Evolutionary conservation across 2,329 filamentous ascomycete genomes (phyloP).

Genomic region (Epichloe sibirici): DNA sequence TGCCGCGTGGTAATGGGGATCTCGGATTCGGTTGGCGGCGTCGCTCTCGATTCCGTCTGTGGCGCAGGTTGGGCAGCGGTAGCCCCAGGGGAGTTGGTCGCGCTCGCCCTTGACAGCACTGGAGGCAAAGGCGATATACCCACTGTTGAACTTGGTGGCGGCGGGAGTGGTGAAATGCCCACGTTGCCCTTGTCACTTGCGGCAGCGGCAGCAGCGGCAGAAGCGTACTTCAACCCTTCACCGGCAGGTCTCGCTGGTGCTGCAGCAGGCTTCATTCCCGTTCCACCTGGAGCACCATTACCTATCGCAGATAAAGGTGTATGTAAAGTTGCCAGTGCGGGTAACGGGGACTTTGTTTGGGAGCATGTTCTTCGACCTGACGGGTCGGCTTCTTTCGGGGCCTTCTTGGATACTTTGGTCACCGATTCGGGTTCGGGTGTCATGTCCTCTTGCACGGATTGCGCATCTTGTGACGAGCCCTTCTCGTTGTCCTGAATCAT

Average conservation of each 20-base stretch:
- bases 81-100: slow-evolving; percentile 41
- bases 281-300: slow-evolving; percentile 42
- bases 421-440: slow-evolving; percentile 40
- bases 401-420: slow-evolving; percentile 40
- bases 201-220: slow-evolving; percentile 84
- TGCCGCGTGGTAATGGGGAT: slow-evolving; percentile 16
- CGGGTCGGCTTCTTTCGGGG: slow-evolving; percentile 45
- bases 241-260: slow-evolving; percentile 73
- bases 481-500: slow-evolving; percentile 71
- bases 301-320: slow-evolving; percentile 51
- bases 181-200: slow-evolving; percentile 79
- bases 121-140: slow-evolving; percentile 37
- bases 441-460: slow-evolving; percentile 79
- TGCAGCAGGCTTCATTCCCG: slow-evolving; percentile 83
- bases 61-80: slow-evolving; percentile 34
- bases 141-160: slow-evolving; percentile 57
- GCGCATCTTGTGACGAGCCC: slow-evolving; percentile 87
- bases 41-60: slow-evolving; percentile 10
- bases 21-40: slow-evolving; percentile 13
- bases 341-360: slow-evolving; percentile 86
- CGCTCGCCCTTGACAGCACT: slow-evolving; percentile 41
- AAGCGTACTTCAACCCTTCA: slow-evolving; percentile 92
- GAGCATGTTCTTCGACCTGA: slow-evolving; percentile 63
- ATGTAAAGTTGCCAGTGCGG: slow-evolving; percentile 84
- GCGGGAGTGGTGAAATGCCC: slow-evolving; percentile 85